Evolutionary conservation across 176 grass and related monocot species (phyloP).

Genomic region (Aegilops umbellulata): DNA sequence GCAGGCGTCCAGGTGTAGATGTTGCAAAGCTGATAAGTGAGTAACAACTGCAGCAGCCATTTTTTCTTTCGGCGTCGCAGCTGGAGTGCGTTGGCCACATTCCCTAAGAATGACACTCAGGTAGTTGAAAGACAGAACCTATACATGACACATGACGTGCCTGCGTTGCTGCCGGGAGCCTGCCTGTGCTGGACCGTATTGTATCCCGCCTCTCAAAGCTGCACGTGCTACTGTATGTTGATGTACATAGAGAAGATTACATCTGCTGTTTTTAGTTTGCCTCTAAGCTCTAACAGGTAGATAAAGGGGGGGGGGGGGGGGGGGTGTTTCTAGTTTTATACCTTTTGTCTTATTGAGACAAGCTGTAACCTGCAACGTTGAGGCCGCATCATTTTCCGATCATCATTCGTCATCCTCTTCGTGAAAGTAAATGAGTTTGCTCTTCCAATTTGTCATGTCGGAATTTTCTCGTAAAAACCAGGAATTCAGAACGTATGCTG

Average conservation of each 20-base stretch:
- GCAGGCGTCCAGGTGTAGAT: constrained; percentile 63
- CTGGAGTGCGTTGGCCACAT: background rate
- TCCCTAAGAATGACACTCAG: constrained; percentile 22
- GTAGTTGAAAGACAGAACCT: constrained; percentile 6
- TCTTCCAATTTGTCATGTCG: background rate
- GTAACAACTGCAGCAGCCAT: constrained; percentile 31
- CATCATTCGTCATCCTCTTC: constrained; percentile 20
- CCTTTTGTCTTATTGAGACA: constrained; percentile 23
- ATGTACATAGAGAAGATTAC: constrained; percentile 55
- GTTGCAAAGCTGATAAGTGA: constrained; percentile 11
- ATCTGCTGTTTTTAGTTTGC: constrained; percentile 44
- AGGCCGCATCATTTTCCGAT: background rate
- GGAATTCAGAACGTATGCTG: background rate
- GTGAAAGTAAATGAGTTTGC: background rate
- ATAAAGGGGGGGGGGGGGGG: constrained; percentile 27
- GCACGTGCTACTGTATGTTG: constrained; percentile 37
- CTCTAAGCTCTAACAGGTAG: constrained; percentile 50
- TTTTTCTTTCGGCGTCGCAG: constrained; percentile 16
- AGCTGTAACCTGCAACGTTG: constrained; percentile 24
- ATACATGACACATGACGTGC: background rate
- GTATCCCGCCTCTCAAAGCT: constrained; percentile 14
- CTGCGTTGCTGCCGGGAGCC: background rate
- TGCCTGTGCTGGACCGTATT: constrained; percentile 8
- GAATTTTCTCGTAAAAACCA: background rate
- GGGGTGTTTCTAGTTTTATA: constrained; percentile 23